Percentiles rank a stretch among this genome's conserved stretches.
Conservation (phyloP, 2,329 filamentous ascomycete species). For the Xylariaceae sp. region DNA sequence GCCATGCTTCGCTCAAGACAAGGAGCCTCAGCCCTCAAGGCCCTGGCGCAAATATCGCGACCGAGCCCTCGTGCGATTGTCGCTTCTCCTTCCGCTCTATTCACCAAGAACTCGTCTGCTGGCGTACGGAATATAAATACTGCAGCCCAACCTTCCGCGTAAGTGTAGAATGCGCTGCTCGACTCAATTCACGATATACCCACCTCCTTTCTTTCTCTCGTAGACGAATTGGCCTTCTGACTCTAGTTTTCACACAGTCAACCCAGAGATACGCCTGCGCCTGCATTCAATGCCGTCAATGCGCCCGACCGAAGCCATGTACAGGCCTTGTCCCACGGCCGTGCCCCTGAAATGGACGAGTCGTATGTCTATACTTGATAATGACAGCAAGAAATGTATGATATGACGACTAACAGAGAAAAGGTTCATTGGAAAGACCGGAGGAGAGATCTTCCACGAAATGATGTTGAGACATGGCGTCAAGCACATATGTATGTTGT, state of each 20-base stretch:
- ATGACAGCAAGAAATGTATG: not conserved
- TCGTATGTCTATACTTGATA: constrained; percentile 53
- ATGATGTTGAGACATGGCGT: constrained; percentile 95
- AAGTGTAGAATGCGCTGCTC: constrained; percentile 33
- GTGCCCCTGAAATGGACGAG: constrained; percentile 66
- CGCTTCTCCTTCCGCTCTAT: constrained; percentile 35
- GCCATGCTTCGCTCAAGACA: constrained; percentile 48
- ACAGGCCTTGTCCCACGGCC: constrained; percentile 60
- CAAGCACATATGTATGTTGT: constrained; percentile 82
- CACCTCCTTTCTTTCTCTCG: not conserved
- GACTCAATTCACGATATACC: not conserved
- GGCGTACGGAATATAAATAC: constrained; percentile 47
- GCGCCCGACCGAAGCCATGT: constrained; percentile 53
- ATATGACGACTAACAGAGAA: constrained; percentile 10
- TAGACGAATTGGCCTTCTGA: constrained; percentile 8
- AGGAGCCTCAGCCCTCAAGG: constrained; percentile 43
- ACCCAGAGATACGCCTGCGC: constrained; percentile 55
- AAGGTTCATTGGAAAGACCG: constrained; percentile 88
- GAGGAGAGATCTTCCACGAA: constrained; percentile 96
- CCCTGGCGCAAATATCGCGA: constrained; percentile 36
- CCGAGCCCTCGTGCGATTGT: constrained; percentile 37
- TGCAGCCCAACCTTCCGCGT: constrained; percentile 47
- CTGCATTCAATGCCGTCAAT: constrained; percentile 50
- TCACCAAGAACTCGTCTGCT: constrained; percentile 38
- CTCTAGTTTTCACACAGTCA: constrained; percentile 37